These are phyloP conservation scores for Pseudoneurospora amorphoporcata DNA, from an alignment of 495 filamentous ascomycete genomes.

Conservation along the genomic window DNA sequence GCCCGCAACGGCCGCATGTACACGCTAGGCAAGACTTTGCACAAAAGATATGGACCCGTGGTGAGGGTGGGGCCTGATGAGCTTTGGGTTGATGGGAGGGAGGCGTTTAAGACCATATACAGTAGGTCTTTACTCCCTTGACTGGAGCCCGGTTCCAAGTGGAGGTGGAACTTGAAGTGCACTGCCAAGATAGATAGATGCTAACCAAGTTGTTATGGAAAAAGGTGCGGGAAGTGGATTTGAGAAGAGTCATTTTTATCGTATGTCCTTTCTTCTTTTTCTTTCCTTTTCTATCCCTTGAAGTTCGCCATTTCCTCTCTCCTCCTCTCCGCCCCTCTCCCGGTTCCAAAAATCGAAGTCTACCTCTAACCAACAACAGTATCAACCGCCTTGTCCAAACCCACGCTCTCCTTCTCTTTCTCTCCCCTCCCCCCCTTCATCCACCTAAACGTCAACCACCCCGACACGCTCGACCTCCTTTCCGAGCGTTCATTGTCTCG, in stretches of 20 bases:
- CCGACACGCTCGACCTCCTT: slow-evolving; percentile 27
- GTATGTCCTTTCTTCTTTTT: slow-evolving; percentile 8
- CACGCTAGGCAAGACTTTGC: slow-evolving; percentile 27
- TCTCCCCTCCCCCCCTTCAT: background rate
- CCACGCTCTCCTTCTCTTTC: slow-evolving; percentile 11
- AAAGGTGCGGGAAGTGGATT: slow-evolving; percentile 20
- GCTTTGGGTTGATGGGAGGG: slow-evolving; percentile 38
- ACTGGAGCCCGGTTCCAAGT: too few relatives aligned
- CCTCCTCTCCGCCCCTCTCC: too few relatives aligned
- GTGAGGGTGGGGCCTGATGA: slow-evolving; percentile 49
- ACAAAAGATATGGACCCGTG: slow-evolving; percentile 39
- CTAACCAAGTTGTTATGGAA: background rate
- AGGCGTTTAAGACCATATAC: slow-evolving; percentile 35
- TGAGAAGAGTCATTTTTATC: slow-evolving; percentile 30
- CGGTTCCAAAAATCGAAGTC: background rate
- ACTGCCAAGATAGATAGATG: background rate
- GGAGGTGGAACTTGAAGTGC: background rate
- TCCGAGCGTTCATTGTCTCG: slow-evolving; percentile 27
- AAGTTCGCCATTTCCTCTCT: too few relatives aligned
- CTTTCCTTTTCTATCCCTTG: too few relatives aligned
- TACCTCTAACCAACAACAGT: slow-evolving; percentile 12
- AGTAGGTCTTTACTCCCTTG: background rate
- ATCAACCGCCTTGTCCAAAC: slow-evolving; percentile 18
- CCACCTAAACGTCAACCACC: slow-evolving; percentile 4
- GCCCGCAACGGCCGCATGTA: slow-evolving; percentile 21